These are phyloP conservation scores for Hypoxylon sp. DNA, from an alignment of 2,329 filamentous ascomycete species.

Conservation along the genomic window DNA sequence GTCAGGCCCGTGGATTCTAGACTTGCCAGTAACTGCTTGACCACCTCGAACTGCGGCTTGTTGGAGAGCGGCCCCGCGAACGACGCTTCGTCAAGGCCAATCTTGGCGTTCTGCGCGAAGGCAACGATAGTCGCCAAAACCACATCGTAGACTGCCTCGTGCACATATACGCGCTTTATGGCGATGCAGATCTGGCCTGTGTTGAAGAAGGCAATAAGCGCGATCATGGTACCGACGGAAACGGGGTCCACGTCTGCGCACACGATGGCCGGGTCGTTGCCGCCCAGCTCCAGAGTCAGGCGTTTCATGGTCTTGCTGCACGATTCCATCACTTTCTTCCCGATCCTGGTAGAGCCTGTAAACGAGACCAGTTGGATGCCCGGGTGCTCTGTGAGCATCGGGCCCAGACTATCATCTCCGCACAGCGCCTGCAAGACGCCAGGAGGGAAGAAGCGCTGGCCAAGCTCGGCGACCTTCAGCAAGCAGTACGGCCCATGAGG, in stretches of 20 bases:
- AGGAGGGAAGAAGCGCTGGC: constrained; percentile 63
- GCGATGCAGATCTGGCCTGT: constrained; percentile 61
- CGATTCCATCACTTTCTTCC: constrained; percentile 67
- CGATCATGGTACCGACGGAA: constrained; percentile 8
- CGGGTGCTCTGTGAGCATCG: constrained; percentile 65
- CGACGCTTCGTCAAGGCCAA: constrained; percentile 6
- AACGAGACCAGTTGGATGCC: constrained; percentile 69
- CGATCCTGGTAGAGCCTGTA: constrained; percentile 65
- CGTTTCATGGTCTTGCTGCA: constrained; percentile 65
- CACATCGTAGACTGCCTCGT: constrained; percentile 56
- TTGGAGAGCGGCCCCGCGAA: constrained; percentile 25
- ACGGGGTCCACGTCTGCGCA: constrained; percentile 64
- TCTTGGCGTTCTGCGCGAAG: constrained; percentile 26
- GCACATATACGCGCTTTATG: constrained; percentile 64
- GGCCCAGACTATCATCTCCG: constrained; percentile 67
- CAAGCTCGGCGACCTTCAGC: constrained; percentile 68
- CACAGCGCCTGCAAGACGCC: constrained; percentile 69
- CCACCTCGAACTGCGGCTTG: constrained; percentile 37
- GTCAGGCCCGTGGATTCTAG: constrained; percentile 35
- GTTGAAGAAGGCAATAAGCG: constrained; percentile 47
- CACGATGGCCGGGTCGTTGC: constrained; percentile 68
- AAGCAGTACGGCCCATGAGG: constrained; percentile 56
- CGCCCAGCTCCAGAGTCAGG: constrained; percentile 67
- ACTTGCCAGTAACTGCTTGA: constrained; percentile 37
- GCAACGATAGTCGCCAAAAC: constrained; percentile 56